Base-by-base conservation (phyloP, 768 basidiomycete genomes). In the Auriculariales sp. region DNA sequence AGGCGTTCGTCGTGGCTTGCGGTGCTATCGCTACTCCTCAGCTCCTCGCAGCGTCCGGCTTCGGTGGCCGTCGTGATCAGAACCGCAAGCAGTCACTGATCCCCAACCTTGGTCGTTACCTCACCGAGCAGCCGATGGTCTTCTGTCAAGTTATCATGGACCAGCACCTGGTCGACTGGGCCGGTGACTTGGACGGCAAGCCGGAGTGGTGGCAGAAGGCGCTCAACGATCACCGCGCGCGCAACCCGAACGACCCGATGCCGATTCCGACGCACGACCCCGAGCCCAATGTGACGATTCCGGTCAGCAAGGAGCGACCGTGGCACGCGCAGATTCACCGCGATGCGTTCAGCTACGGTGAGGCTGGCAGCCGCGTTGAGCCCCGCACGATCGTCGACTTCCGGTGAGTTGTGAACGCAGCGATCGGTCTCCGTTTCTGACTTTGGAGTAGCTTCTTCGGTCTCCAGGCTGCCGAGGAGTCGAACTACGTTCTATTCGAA, bases 271-370 rank as follows among this genome's bases (percentile, higher is more conserved):
- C 59, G 53, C 39, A 56, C 10, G 59, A 64, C 28, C 58, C 58
- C n/a, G 65, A 66, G 53, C 65, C 64, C 15, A 64, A 65, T 49
- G 60, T 65, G 2, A 59, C 54, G 11, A 58, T 58, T 12, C 60
- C 59, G 9, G 25, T 15, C 19, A 31, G 2, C 4, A 4, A 5
- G 10, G 31, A 53, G 12, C 54, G 55, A 27, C 64, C 61, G 3
- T 66, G 63, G 62, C 64, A 66, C 53, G 54, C 57, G 7, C 28
- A 66, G 52, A 63, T 67, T 29, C 65, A 67, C 42, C 61, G 63
- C 28, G 66, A 66, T 46, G 65, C 65, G 3, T 67, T 67, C 54
- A 53, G 53, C 34, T 66, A 67, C 52, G 66, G 66, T 44, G 64
- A 58, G 3, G 57, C 59, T 24, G 65, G 60, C 2, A 56, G 57